Base-by-base conservation (phyloP, 1,284 basidiomycete genomes). In the Rhodotorula sp. region DNA sequence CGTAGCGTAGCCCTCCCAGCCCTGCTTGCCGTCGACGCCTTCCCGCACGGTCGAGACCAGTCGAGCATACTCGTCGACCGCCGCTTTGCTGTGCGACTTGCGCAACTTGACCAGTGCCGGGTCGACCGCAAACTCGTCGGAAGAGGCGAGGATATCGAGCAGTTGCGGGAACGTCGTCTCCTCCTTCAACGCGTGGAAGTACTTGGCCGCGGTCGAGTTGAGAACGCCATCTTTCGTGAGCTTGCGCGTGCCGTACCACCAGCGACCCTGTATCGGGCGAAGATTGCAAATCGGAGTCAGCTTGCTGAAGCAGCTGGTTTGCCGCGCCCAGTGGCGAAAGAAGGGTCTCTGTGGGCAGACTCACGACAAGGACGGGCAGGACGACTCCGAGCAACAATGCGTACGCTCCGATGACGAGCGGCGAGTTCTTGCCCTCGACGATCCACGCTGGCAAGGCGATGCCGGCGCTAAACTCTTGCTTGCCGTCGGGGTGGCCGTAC, bases 401-500 rank as follows among this genome's bases (percentile, higher is more conserved):
- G 79, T 99, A 99, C 15, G 87, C 83, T 42, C 88, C 91, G 54
- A 99, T 85, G 0, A 99, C 92, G 86, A 89, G 95, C 51, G 91
- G 86, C 73, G 90, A 93, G 83, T 98, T 96, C 78, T 92, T 87
- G 60, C 90, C 87, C 78, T 95, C 93, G 65, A 99, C 86, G 68
- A 99, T 88, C 93, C 95, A 98, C 63, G 88, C 86, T 0, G 96
- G 96, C 24, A 99, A 85, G 0, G 96, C 96, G 77, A 99, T 96
- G 70, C 95, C 95, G 86, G 95, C 93, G 59, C 91, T 89, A 68
- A 95, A 86, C 79, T 95, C 92, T 81, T 97, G 93, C 48, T 93
- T 90, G 20, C 96, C 96, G 81, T 99, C 96, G 0, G 96, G 96
- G 79, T 99, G 91, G 7, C 95, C 95, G 78, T 93, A 98, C 60